Conservation (phyloP, 2,329 filamentous ascomycete genomes). For the Knufia petricola region DNA sequence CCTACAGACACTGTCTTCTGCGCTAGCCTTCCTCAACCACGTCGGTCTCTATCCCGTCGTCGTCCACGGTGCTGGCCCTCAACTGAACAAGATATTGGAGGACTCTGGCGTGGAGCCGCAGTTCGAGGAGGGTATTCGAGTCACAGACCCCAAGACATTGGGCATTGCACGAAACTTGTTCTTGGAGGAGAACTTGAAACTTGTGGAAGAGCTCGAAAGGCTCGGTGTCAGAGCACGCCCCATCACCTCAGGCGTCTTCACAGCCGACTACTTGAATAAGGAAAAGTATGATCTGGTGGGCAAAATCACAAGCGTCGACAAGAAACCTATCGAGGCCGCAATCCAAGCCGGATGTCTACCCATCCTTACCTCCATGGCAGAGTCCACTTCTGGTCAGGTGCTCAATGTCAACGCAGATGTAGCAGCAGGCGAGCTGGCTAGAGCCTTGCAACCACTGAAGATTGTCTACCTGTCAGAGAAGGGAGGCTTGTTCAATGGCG, state of each 20-base stretch:
- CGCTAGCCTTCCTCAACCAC: constrained; percentile 84
- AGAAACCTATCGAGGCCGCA: constrained; percentile 77
- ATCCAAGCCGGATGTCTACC: constrained; percentile 87
- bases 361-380: constrained; percentile 91
- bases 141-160: constrained; percentile 92
- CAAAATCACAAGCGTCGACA: constrained; percentile 89
- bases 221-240: constrained; percentile 83
- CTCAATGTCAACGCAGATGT: constrained; percentile 98
- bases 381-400: constrained; percentile 81
- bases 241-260: constrained; percentile 81
- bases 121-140: constrained; percentile 91
- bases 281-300: constrained; percentile 93
- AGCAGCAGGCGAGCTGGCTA: constrained; percentile 83
- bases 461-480: constrained; percentile 98
- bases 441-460: constrained; percentile 83
- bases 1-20: constrained; percentile 80
- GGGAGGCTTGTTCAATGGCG: constrained; percentile 87
- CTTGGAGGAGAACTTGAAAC: constrained; percentile 86
- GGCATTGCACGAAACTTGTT: constrained; percentile 86
- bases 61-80: constrained; percentile 87
- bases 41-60: constrained; percentile 92
- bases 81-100: constrained; percentile 85
- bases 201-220: constrained; percentile 80
- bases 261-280: constrained; percentile 89
- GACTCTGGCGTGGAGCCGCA: constrained; percentile 87